Base-by-base conservation (phyloP, 1,284 basidiomycete species). In the Sanghuangporus baumii region DNA sequence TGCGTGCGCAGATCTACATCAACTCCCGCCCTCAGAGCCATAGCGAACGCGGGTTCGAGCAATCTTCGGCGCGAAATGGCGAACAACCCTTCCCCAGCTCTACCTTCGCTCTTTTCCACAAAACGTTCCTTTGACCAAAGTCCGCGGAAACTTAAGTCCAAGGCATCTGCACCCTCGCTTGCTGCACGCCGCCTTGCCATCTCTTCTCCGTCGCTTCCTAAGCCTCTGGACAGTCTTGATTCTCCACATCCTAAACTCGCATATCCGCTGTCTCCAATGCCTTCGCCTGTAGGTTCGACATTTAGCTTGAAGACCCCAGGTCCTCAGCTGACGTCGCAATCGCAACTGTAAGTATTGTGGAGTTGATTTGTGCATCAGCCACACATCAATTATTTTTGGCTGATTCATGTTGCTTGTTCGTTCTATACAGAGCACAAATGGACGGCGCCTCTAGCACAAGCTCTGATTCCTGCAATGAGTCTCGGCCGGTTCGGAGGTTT, bases 261-360 rank as follows among this genome's bases (percentile, higher is more conserved):
- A 56, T 64, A 64, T 52, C 62, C 62, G 14, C 57, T 64, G 50
- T 64, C 62, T 46, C 62, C 62, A 56, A 64, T 60, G 34, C 62
- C 62, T 20, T 64, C 62, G 6, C 62, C 62, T 7, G 43, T 57
- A n/a, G 62, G 59, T 43, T 60, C 58, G 31, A 55, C 58, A 16
- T 64, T 64, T 38, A 56, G 57, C 26, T 23, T 55, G n/a, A 63
- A 59, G 26, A 31, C 57, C 8, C 50, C 57, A 2, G 12, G 40
- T 37, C 38, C 50, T 20, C 62, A 55, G 16, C 55, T 50, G 16
- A 34, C 57, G 16, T 59, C 62, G 18, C 52, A 52, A 23, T 59
- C 62, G 31, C 52, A 52, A 26, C 51, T 55, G 62, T 63, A 55
- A 8, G 56, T 46, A 46, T 18, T 55, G 31, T 55, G 31, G 48